These are phyloP conservation scores for Durusdinium trenchii DNA, from an alignment of 73 alveolate species.

Conservation along the genomic window DNA sequence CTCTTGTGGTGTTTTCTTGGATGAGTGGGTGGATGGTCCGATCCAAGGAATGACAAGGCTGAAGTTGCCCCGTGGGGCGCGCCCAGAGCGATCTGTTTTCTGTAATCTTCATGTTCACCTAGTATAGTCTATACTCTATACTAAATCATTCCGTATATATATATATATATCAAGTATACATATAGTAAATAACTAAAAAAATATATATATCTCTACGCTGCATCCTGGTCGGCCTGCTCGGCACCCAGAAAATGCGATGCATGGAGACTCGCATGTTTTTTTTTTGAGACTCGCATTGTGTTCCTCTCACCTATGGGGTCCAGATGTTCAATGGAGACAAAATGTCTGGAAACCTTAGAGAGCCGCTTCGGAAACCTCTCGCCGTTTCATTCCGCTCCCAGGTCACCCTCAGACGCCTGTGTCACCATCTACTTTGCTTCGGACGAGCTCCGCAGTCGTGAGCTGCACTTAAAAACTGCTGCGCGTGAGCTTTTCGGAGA, in stretches of 20 bases:
- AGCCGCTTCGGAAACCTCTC: no score
- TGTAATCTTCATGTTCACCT: no score
- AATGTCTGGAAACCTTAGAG: no score
- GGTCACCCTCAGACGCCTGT: slow-evolving; percentile 75
- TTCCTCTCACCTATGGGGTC: background rate
- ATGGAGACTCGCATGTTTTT: no score
- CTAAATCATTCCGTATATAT: background rate
- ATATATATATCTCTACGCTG: background rate
- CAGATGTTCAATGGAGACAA: background rate
- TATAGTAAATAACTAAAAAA: background rate
- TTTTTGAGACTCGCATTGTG: background rate
- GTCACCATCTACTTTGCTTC: slow-evolving; percentile 70
- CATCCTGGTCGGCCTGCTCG: no score
- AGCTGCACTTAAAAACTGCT: background rate
- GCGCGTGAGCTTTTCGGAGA: background rate
- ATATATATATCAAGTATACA: background rate
- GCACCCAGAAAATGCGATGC: no score
- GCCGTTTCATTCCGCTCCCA: background rate
- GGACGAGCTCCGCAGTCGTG: slow-evolving; percentile 20
- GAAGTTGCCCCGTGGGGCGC: background rate
- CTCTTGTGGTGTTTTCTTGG: no score
- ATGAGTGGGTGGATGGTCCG: background rate
- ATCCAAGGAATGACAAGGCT: slow-evolving; percentile 22
- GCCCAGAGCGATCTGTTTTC: background rate
- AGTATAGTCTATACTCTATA: no score